These are phyloP conservation scores for Keithomyces neogunnii DNA, from an alignment of 2,329 filamentous ascomycete genomes.

Conservation along the genomic window DNA sequence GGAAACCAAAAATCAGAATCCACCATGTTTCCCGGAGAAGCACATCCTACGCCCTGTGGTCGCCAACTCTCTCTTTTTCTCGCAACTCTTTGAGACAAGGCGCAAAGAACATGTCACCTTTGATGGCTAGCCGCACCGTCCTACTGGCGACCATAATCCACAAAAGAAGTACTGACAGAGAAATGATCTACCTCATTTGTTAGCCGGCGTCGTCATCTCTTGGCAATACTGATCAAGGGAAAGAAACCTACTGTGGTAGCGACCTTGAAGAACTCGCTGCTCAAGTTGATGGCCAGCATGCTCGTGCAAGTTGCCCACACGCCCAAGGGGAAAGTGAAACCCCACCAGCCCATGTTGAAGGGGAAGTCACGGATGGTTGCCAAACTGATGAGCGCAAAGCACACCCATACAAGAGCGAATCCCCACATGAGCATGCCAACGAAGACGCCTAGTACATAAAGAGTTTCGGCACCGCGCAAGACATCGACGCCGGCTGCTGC, in stretches of 20 bases:
- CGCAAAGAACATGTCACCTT: slow-evolving; percentile 35
- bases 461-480: slow-evolving; percentile 29
- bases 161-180: slow-evolving; percentile 29
- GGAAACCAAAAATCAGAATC: neutral
- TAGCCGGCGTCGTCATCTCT: neutral
- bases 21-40: neutral
- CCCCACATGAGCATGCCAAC: slow-evolving; percentile 35
- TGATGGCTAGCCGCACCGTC: slow-evolving; percentile 28
- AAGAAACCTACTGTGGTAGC: slow-evolving; percentile 23
- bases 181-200: slow-evolving; percentile 26
- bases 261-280: slow-evolving; percentile 34
- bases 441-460: slow-evolving; percentile 50
- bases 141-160: slow-evolving; percentile 32
- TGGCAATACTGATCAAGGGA: neutral
- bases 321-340: slow-evolving; percentile 38
- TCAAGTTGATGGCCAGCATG: slow-evolving; percentile 29
- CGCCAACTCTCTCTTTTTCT: slow-evolving; percentile 21
- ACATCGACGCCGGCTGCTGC: slow-evolving; percentile 27
- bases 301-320: slow-evolving; percentile 33
- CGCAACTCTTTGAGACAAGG: slow-evolving; percentile 32
- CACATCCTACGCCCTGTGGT: neutral
- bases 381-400: slow-evolving; percentile 33
- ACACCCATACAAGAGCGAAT: slow-evolving; percentile 35
- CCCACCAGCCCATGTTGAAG: slow-evolving; percentile 41
- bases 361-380: slow-evolving; percentile 30